Base-by-base conservation (phyloP, 176 grass and related monocot genomes). In the Musa schizocarpa region DNA sequence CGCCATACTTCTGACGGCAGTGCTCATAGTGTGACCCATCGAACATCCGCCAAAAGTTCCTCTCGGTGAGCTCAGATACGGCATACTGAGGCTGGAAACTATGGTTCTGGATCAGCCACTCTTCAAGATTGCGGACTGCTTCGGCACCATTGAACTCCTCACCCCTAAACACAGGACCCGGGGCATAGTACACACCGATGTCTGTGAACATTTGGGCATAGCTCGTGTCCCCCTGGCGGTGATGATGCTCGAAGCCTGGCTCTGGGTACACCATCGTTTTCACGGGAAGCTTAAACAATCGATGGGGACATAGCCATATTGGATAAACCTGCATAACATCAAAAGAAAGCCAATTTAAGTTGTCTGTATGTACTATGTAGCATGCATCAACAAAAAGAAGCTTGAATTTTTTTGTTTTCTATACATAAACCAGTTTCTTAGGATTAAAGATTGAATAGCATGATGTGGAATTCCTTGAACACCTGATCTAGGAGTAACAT, bases 41-140 rank as follows among this genome's bases (percentile, higher is more conserved):
- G 11, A 99, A 99, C 91, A 99, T 99, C 70, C 88, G 82, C 96
- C 96, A 99, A 81, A 99, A 99, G 82, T 95, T 87, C 86, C 88
- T 99, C 96, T 99, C 96, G 0, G 59, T 88, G 66, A 99, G 83
- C 82, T 99, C 96, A 0, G 96, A 95, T 22, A 99, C 96, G 0
- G 96, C 86, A 9, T 99, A 95, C 78, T 99, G 96, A 0, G 96
- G 91, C 84, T 99, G 96, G 96, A 95, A 99, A 78, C 91, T 80
- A 80, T 91, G 86, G 88, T 95, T 99, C 74, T 95, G 84, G 8
- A 95, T 88, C 69, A 99, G 82, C 96, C 96, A 99, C 76, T 89
- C 82, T 81, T 99, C 96, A 23, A 99, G 54, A 27, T 72, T 76
- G 72, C 73, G 82, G 29, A 99, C 96, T 0, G 96, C 83, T 66